Base-by-base conservation (phyloP, 2,329 filamentous ascomycete genomes). In the Nannizziopsis barbatae region DNA sequence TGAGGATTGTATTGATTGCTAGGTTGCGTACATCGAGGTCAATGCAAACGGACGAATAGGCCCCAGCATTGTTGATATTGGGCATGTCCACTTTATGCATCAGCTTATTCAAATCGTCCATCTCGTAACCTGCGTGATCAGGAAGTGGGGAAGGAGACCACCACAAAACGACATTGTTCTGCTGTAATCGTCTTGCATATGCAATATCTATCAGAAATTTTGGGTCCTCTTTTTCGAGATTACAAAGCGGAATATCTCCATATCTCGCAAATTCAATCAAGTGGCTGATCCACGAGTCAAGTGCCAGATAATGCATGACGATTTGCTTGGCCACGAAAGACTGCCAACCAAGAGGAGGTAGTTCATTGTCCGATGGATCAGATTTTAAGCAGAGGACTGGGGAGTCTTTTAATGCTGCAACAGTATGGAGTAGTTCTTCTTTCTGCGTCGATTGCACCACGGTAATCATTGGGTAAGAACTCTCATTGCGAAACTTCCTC, bases 1-100 rank as follows among this genome's bases (percentile, higher is more conserved):
- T 95, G 14, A 99, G 73, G 42, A 99, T 93, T 0, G 93, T 98
- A 68, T 98, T 98, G 69, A 98, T 96, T 3, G 88, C 84, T 11
- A 99, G 75, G 60, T 98, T 98, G 40, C 89, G 85, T 42, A 98
- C 80, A 53, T 93, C 87, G 11, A 99, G 69, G 57, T 99, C 92
- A 53, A 98, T 92, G 62, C 92, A 98, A 2, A 98, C 92, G 0
- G 90, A 95, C 1, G 89, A 84, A 64, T 94, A 98, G 0, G 90
- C 93, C 36, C 89, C 90, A 0, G 90, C 85, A 44, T 87, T 90
- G 63, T 98, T 98, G 62, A 95, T 79, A 11, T 83, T 83, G 0
- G 92, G 90, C 87, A 96, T 94, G 51, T 86, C 81, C 11, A 95
- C 85, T 9, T 77, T 84, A 55, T 98, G 90, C 22, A 96, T 75